These are phyloP conservation scores for Diutina scorzettiae DNA, from an alignment of 1,139 yeast species.

Conservation along the genomic window DNA sequence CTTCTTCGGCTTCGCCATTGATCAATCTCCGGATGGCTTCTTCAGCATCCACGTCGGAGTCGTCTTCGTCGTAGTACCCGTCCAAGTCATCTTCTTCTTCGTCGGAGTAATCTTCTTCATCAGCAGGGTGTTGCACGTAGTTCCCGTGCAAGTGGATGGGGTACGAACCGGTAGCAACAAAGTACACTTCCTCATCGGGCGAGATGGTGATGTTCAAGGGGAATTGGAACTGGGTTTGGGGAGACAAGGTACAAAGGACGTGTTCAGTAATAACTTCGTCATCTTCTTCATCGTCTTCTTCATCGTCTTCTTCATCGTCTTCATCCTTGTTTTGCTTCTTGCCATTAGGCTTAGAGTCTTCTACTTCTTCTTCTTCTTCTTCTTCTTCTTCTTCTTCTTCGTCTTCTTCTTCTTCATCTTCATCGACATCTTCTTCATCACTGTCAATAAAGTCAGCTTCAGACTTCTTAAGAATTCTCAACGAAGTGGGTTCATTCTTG, in stretches of 20 bases:
- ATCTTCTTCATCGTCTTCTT: constrained; percentile 42
- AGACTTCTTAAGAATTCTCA: constrained; percentile 73
- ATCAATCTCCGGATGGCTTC: constrained; percentile 53
- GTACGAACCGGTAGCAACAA: constrained; percentile 92
- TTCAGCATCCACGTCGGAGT: constrained; percentile 73
- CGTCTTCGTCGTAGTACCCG: constrained; percentile 42
- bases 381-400: constrained; percentile 17
- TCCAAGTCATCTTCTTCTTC: constrained; percentile 16
- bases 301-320: constrained; percentile 44
- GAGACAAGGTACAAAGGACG: constrained; percentile 83
- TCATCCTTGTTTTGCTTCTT: constrained; percentile 20
- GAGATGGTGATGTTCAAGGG: constrained; percentile 78
- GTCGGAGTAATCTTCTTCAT: constrained; percentile 45
- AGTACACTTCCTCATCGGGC: constrained; percentile 89
- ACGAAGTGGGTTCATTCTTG: constrained; percentile 74
- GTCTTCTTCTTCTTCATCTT: constrained; percentile 33
- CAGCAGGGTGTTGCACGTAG: constrained; percentile 90
- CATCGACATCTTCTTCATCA: constrained; percentile 41
- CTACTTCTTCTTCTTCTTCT: constrained; percentile 12
- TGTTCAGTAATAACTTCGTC: constrained; percentile 59
- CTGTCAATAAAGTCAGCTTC: constrained; percentile 37
- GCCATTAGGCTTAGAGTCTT: constrained; percentile 13
- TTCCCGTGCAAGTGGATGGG: constrained; percentile 89
- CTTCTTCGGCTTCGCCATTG: constrained; percentile 46
- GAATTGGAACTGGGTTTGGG: constrained; percentile 80